Base-by-base conservation (phyloP, 163 green algal genomes). In the Picocystis sp. region DNA sequence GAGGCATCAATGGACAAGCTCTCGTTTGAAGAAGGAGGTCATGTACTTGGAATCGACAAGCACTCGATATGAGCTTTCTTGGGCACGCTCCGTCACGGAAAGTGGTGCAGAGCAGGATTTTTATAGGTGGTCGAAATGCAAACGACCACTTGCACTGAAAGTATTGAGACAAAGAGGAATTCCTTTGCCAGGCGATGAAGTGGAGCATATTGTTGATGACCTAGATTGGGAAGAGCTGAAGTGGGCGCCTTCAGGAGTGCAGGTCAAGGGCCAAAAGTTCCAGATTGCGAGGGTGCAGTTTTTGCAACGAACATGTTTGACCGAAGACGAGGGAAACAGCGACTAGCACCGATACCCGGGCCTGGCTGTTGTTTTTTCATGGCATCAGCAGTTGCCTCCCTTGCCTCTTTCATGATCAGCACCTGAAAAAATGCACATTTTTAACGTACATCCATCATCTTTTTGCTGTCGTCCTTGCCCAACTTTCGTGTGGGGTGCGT, bases 31-130 rank as follows among this genome's bases (percentile, higher is more conserved):
- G 11, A 19, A 21, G 5, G 66, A 91, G 45, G 75, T 89, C 24
- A 63, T 95, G 22, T 86, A 88, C 52, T 45, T 94, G 43, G 88
- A 97, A 65, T 88, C 73, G 15, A 58, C 71, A 54, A 56, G 19
- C 3, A 19, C 47, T 43, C 47, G 64, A 25, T 72, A 53, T 56
- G 64, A 72, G 38, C 46, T 72, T 47, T 65, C 64, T 50, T 38
- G 29, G 29, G 29, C 29, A 38, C 47, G 11, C 42, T 47, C 21
- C 13, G 15, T 22, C 22, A 25, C 38, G 11, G 38, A 25, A 47
- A 22, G 22, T n/a, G 22, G 21, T 23, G 22, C 42, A 21, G 53
- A 55, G 33, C 15, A 33, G 13, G 35, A 57, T 11, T 21, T 57
- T 23, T 57, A 35, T 34, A 44, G 41, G 14, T 56, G 29, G 14